A percentile compares a stretch with the other conserved stretches of the same genome.
These are phyloP conservation scores for Caryopteris hybrid DNA, from an alignment of 305 asterid species.

Conservation along the genomic window DNA sequence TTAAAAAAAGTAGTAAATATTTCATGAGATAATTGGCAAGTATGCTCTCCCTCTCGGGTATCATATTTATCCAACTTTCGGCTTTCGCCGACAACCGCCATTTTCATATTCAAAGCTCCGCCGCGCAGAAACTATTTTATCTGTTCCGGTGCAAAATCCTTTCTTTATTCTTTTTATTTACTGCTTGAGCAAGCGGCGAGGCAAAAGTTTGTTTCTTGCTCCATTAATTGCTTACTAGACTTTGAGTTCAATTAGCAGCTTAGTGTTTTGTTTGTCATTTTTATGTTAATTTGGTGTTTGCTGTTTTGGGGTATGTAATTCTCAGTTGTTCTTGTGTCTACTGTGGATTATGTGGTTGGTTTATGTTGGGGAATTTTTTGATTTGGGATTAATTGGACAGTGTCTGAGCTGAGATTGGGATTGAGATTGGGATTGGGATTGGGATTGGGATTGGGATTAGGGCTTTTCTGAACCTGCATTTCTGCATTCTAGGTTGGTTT, in stretches of 20 bases:
- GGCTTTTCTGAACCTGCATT: slow-evolving; percentile 33
- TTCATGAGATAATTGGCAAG: not conserved
- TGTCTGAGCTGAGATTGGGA: slow-evolving; percentile 14
- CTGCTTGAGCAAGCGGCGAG: not conserved
- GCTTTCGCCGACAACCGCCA: slow-evolving; percentile 30
- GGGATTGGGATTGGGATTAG: slow-evolving; percentile 32
- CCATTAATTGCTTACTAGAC: not conserved
- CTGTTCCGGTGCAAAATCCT: slow-evolving; percentile 16
- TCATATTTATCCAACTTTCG: slow-evolving; percentile 19
- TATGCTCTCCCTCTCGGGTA: not conserved
- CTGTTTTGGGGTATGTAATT: not conserved
- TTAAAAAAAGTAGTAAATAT: too few relatives aligned
- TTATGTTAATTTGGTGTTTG: slow-evolving; percentile 8
- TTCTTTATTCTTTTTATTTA: too few relatives aligned
- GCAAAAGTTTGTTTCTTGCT: not conserved
- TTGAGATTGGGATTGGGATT: slow-evolving; percentile 20
- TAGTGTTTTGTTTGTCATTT: not conserved
- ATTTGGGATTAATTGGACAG: slow-evolving; percentile 11
- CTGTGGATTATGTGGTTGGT: not conserved
- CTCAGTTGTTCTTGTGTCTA: not conserved
- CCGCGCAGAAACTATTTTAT: not conserved
- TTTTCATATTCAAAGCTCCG: slow-evolving; percentile 29
- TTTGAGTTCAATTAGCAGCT: not conserved
- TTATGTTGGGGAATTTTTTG: not conserved
- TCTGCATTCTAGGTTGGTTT: slow-evolving; percentile 11